Conservation (phyloP, 2,329 filamentous ascomycete genomes). For the Shiraia bambusicola region DNA sequence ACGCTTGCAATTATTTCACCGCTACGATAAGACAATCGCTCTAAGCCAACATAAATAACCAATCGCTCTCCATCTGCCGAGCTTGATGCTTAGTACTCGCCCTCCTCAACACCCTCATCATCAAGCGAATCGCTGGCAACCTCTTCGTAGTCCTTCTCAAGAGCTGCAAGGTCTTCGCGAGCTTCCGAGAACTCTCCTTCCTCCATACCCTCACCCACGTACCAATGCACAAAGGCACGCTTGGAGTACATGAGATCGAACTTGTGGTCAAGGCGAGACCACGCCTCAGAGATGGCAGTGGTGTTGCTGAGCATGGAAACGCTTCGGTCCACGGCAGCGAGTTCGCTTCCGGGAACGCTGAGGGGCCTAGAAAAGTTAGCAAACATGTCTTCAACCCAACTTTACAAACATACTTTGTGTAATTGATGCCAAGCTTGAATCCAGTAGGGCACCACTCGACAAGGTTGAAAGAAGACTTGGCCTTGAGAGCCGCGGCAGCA, state of each 20-base stretch:
- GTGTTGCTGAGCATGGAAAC: conserved; percentile 80
- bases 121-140: conserved; percentile 69
- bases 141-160: conserved; percentile 80
- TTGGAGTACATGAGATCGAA: conserved; percentile 80
- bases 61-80: conserved; percentile 17
- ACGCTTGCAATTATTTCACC: background rate
- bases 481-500: conserved; percentile 67
- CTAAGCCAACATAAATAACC: conserved; percentile 20
- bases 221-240: conserved; percentile 76
- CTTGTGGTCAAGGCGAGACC: conserved; percentile 72
- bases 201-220: conserved; percentile 89
- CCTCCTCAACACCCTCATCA: conserved; percentile 60
- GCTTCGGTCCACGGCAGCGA: conserved; percentile 96
- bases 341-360: conserved; percentile 92
- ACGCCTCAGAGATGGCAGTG: conserved; percentile 71
- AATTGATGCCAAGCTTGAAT: conserved; percentile 76
- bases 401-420: conserved; percentile 53
- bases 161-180: conserved; percentile 78
- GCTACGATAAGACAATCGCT: conserved; percentile 3
- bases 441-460: conserved; percentile 76
- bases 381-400: background rate
- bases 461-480: conserved; percentile 71
- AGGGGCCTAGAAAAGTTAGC: conserved; percentile 70
- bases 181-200: conserved; percentile 88
- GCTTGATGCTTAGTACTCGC: conserved; percentile 45